Percentiles rank a stretch among this genome's conserved stretches.
phyloP scores from a whole-genome alignment of 495 filamentous ascomycete species.

The Penicillium daleae region DNA sequence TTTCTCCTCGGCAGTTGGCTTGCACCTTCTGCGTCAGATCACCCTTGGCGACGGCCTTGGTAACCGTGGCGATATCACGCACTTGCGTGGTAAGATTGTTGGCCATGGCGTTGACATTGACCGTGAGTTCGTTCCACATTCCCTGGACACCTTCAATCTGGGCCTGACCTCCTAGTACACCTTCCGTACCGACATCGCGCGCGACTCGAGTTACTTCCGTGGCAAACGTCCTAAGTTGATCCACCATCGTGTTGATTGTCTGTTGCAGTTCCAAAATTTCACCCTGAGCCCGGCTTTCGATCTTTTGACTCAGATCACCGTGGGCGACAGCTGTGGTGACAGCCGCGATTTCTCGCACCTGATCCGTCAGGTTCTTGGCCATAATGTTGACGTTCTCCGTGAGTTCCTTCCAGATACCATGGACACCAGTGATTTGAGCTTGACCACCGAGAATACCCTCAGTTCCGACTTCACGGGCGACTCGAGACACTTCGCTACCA shows the following conservation, averaged over 20 bases:
- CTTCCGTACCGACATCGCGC: slow-evolving; percentile 95
- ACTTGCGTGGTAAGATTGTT: slow-evolving; percentile 98
- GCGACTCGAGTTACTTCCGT: slow-evolving; percentile 96
- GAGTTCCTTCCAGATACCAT: slow-evolving; percentile 97
- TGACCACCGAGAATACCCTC: slow-evolving; percentile 97
- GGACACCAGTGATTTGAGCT: slow-evolving; percentile 89
- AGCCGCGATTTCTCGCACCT: slow-evolving; percentile 95
- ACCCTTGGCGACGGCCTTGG: slow-evolving; percentile 95
- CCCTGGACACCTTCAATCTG: slow-evolving; percentile 86
- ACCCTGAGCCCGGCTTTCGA: slow-evolving; percentile 89
- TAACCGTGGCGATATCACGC: slow-evolving; percentile 96
- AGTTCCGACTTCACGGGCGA: slow-evolving; percentile 96
- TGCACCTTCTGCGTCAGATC: slow-evolving; percentile 97
- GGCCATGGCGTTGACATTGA: slow-evolving; percentile 99
- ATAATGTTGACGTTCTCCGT: slow-evolving; percentile 99
- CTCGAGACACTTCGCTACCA: slow-evolving; percentile 93
- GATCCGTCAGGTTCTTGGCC: slow-evolving; percentile 83
- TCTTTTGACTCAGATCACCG: slow-evolving; percentile 95
- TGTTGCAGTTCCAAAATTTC: slow-evolving; percentile 96
- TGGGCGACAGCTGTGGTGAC: slow-evolving; percentile 97
- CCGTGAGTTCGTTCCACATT: slow-evolving; percentile 96
- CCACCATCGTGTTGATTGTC: slow-evolving; percentile 99
- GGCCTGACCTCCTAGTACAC: slow-evolving; percentile 94
- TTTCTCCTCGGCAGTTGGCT: slow-evolving; percentile 95
- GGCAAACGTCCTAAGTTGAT: slow-evolving; percentile 94